These are phyloP conservation scores for Botrytis pseudocinerea DNA, from an alignment of 2,329 filamentous ascomycete genomes.

Conservation along the genomic window DNA sequence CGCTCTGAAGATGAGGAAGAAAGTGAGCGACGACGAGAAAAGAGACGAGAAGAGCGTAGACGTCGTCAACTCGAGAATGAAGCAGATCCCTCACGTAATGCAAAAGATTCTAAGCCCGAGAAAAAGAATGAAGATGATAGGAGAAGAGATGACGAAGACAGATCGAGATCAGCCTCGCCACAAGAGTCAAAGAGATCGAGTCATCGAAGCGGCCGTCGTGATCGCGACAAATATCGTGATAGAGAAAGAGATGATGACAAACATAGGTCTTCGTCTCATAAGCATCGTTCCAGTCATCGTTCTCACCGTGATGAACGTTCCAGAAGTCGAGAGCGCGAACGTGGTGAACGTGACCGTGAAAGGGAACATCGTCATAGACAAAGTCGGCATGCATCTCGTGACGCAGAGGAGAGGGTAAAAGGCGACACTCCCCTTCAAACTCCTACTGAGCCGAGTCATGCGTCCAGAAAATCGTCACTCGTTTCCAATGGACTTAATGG, in stretches of 20 bases:
- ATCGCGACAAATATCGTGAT: conserved; percentile 53
- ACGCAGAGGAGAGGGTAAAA: conserved; percentile 28
- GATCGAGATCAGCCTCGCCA: conserved; percentile 65
- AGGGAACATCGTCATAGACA: conserved; percentile 43
- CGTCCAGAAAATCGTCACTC: conserved; percentile 30
- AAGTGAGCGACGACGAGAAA: conserved; percentile 38
- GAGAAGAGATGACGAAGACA: conserved; percentile 49
- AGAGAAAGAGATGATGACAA: conserved; percentile 48
- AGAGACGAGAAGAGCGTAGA: conserved; percentile 35
- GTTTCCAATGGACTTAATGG: conserved; percentile 31
- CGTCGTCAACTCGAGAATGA: conserved; percentile 35
- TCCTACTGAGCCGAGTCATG: conserved; percentile 27
- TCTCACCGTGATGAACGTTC: conserved; percentile 49
- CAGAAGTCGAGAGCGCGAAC: conserved; percentile 51
- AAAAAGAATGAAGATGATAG: conserved; percentile 30
- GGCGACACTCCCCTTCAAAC: conserved; percentile 26
- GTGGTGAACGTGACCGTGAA: conserved; percentile 46
- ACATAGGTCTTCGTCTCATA: conserved; percentile 43
- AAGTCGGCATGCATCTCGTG: conserved; percentile 34
- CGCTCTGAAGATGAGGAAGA: conserved; percentile 39
- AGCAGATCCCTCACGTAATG: conserved; percentile 27
- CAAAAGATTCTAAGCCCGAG: conserved; percentile 28
- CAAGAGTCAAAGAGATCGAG: conserved; percentile 57
- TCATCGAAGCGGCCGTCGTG: conserved; percentile 59
- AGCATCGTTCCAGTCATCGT: conserved; percentile 49